phyloP scores from a whole-genome alignment of 257 asterid genomes.

The Cynanchum wilfordii region DNA sequence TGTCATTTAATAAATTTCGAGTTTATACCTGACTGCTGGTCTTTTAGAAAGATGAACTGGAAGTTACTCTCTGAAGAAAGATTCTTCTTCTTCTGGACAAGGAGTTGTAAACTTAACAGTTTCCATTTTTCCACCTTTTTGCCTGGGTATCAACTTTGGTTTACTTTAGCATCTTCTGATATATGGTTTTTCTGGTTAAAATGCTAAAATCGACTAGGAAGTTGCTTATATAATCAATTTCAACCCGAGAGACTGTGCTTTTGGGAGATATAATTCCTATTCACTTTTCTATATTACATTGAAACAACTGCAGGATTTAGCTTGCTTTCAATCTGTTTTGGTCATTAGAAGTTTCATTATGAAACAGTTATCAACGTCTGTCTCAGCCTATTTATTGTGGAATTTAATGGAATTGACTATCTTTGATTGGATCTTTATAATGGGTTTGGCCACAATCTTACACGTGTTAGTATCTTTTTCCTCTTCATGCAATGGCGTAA shows the following conservation, averaged over 20 bases:
- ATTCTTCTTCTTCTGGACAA: not conserved
- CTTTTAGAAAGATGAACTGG: not conserved
- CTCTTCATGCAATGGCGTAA: not conserved
- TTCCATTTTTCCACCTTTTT: not conserved
- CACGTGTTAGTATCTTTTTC: not conserved
- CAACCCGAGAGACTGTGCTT: not conserved
- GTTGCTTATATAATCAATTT: not conserved
- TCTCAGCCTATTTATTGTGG: not conserved
- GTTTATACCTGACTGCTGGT: not conserved
- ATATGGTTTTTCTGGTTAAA: not conserved
- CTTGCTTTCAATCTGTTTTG: not conserved
- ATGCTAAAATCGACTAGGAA: not conserved
- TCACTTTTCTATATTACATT: not conserved
- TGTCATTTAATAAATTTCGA: not conserved
- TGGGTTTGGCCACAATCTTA: not conserved
- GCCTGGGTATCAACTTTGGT: not conserved
- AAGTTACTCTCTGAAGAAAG: too few relatives aligned
- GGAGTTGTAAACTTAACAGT: not conserved
- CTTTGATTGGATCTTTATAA: not conserved
- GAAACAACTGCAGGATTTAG: not conserved
- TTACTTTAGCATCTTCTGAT: not conserved
- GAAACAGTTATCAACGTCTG: not conserved
- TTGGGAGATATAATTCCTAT: not conserved
- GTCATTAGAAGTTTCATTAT: not conserved
- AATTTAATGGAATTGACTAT: not conserved